Evolutionary conservation across 495 filamentous ascomycete genomes (phyloP).

Genomic region (Collariella sp.): DNA sequence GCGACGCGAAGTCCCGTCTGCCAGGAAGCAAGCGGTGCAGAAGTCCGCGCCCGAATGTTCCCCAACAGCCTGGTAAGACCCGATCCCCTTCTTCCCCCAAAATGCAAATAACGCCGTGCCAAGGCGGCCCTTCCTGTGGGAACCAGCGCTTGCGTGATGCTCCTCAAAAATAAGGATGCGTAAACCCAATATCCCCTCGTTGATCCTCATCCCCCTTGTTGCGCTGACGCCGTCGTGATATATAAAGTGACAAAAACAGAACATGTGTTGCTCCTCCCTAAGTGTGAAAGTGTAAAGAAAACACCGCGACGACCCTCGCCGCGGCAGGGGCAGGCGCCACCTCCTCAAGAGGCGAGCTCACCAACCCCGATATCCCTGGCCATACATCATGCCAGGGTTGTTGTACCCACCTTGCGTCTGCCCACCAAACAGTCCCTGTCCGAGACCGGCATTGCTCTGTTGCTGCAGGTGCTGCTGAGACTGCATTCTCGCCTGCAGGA

Average conservation of each 20-base stretch:
- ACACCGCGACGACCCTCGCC: constrained; percentile 4
- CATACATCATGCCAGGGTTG: constrained; percentile 83
- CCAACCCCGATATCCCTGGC: constrained; percentile 64
- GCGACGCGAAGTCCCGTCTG: constrained; percentile 20
- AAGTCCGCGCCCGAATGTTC: constrained; percentile 3
- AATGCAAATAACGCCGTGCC: constrained; percentile 30
- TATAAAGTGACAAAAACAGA: constrained; percentile 26
- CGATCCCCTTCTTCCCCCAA: constrained; percentile 8
- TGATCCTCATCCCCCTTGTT: constrained; percentile 15
- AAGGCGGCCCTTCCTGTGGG: constrained; percentile 12
- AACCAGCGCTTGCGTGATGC: constrained; percentile 21
- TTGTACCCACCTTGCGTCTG: constrained; percentile 99
- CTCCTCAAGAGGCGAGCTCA: constrained; percentile 35
- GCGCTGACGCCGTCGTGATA: constrained; percentile 25
- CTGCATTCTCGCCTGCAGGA: constrained; percentile 96
- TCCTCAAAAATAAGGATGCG: constrained; percentile 13
- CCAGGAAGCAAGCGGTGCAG: neutral
- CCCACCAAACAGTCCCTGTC: constrained; percentile 79
- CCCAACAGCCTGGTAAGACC: neutral
- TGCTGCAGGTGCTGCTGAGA: constrained; percentile 76
- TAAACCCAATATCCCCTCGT: constrained; percentile 13
- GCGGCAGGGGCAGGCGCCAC: neutral
- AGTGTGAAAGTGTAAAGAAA: constrained; percentile 6
- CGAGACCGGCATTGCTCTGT: constrained; percentile 64
- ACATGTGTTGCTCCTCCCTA: constrained; percentile 15